Evolutionary conservation across 345 rosid genomes (phyloP).

Genomic region (Hibiscus mutabilis): DNA sequence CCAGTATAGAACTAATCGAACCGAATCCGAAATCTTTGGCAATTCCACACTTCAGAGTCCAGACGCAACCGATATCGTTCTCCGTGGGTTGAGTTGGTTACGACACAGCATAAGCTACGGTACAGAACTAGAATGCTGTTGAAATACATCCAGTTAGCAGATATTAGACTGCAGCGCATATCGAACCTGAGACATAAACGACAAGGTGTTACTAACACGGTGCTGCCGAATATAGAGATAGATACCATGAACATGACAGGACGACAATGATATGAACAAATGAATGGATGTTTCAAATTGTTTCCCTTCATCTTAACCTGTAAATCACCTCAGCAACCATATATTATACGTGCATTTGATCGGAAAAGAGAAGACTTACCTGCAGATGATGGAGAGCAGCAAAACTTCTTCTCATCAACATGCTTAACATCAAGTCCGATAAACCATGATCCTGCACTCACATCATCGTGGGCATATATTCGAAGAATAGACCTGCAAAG

Average conservation of each 20-base stretch:
- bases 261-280: background rate
- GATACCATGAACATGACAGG: background rate
- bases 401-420: slow-evolving; percentile 37
- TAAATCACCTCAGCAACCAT: background rate
- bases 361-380: slow-evolving; percentile 18
- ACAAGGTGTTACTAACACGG: background rate
- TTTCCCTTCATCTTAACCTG: background rate
- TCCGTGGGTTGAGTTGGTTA: background rate
- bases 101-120: background rate
- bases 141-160: background rate
- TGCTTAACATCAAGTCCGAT: slow-evolving; percentile 43
- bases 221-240: background rate
- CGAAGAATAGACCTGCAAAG: slow-evolving; percentile 34
- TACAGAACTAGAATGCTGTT: background rate
- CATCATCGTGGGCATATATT: slow-evolving; percentile 41
- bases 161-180: slow-evolving; percentile 32
- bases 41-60: background rate
- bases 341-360: background rate
- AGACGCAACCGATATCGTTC: background rate
- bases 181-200: slow-evolving; percentile 18
- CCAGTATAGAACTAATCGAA: background rate
- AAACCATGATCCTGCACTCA: slow-evolving; percentile 51
- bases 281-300: background rate
- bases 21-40: background rate
- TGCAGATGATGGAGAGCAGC: slow-evolving; percentile 35